Evolutionary conservation across 2,329 filamentous ascomycete genomes (phyloP).

Genomic region (Alternaria incomplexa): DNA sequence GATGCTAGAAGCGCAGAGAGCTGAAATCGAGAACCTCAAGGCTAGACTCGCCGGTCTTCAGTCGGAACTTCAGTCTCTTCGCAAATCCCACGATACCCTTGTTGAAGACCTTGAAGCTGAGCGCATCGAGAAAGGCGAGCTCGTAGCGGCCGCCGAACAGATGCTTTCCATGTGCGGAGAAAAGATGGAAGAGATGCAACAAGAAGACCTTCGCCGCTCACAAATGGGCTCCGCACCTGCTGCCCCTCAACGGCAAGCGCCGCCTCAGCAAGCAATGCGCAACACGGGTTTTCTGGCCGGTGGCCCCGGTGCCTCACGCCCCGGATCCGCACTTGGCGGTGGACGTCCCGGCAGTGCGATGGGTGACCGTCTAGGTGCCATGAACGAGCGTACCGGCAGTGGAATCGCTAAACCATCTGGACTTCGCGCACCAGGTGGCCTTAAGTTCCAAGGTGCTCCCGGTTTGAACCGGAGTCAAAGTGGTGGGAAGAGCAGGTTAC

Average conservation of each 20-base stretch:
- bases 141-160: conserved; percentile 82
- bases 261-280: conserved; percentile 33
- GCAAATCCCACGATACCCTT: conserved; percentile 71
- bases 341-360: conserved; percentile 35
- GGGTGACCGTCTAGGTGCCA: conserved; percentile 28
- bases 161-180: conserved; percentile 72
- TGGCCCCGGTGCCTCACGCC: conserved; percentile 26
- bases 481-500: conserved; percentile 69
- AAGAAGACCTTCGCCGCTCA: conserved; percentile 60
- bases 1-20: conserved; percentile 67
- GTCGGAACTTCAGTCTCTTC: conserved; percentile 72
- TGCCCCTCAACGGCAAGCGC: conserved; percentile 17
- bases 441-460: conserved; percentile 39
- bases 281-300: conserved; percentile 43
- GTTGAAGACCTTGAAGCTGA: conserved; percentile 72
- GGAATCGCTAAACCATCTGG: conserved; percentile 58
- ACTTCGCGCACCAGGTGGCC: conserved; percentile 63
- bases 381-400: conserved; percentile 21
- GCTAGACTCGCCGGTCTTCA: conserved; percentile 78
- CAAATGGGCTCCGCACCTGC: conserved; percentile 42
- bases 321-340: conserved; percentile 33
- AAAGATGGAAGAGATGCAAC: conserved; percentile 47
- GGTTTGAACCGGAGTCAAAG: conserved; percentile 44
- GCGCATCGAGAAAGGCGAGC: conserved; percentile 81
- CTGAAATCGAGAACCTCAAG: conserved; percentile 71